Base-by-base conservation (phyloP, 2,329 filamentous ascomycete genomes). In the Paecilomyces sp. region DNA sequence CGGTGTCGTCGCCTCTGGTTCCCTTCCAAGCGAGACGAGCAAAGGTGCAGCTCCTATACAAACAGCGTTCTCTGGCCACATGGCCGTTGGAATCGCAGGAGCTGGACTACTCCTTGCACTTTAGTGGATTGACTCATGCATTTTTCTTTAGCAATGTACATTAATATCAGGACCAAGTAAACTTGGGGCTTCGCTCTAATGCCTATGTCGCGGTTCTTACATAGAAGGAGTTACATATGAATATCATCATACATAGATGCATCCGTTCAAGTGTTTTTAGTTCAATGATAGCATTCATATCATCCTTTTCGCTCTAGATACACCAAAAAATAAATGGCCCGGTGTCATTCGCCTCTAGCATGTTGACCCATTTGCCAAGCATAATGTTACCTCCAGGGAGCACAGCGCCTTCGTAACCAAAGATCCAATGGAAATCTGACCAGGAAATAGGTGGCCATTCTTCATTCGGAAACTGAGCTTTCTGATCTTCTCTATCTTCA, bases 361-460 rank as follows among this genome's bases (percentile, higher is more conserved):
- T 50, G 58, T 74, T 67, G 13, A 68, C 24, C 81, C 82, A 86
- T 28, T 77, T 70, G 11, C 80, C 81, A 56, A 82, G 57, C 67
- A 82, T 79, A 47, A 81, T 74, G 28, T 74, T 73, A 1, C 75
- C 75, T 3, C 80, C 78, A 2, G 80, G 80, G 3, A 81, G 61
- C 12, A 83, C 68, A 24, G 77, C 68, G 0, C 77, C 80, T 65
- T 83, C 79, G 59, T 82, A 83, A 3, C 70, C 76, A 67, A 76
- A 78, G 1, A 76, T 68, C 62, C 73, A 74, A 18, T 66, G 59
- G 53, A 73, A 72, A 57, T 72, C 63, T 0, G 51, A 53, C 25
- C 62, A 56, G 25, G 67, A 55, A 34, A 33, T 24, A 5, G 65
- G 61, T 9, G 54, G 57, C 65, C 63, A 68, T 8, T 56, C 56